Evolutionary conservation across 805 yeast species (phyloP), one percentile per base, ranked within the genome.

Genomic region (Cyberlindnera amylophila): DNA sequence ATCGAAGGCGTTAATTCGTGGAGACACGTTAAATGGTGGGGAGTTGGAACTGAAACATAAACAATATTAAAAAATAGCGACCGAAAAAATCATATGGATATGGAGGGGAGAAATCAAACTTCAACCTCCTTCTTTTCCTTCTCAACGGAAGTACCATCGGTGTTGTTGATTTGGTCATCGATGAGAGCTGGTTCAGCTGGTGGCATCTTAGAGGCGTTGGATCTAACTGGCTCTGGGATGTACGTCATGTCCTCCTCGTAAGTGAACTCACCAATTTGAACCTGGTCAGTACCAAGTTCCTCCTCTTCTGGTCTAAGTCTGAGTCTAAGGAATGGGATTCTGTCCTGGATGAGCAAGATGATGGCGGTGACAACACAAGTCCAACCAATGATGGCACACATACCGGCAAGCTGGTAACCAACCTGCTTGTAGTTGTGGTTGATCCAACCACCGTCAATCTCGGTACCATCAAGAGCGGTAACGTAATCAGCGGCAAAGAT

Each of bases 401-500:
- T 72, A 35, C 85, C 95, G 19, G 96, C 91, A 51, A 88, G 68
- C 72, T 91, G 97, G 67, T 82, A 83, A 53, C 95, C 93, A 51
- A 89, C 77, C 69, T 89, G 97, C 45, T 66, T 72, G 65, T 74
- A 86, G 71, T 87, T 77, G 55, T 85, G 88, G 70, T 85, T 84
- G 47, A 89, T 66, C 93, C 96, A 86, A 47, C 96, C 97, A 58
- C 96, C 95, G 21, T 61, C 72, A 51, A 86, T 85, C 14, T 70
- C 75, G 11, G 78, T 65, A 41, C 88, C 95, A 58, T 90, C 96
- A 12, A 85, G 63, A 33, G 87, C 89, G 36, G 95, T 83, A 53
- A 90, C 81, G 66, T 90, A 88, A 67, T 86, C 86, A 38, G 95
- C 87, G 21, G 98, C 95, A 63, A 91, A 91, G 50, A 91, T 71